These are phyloP conservation scores for Mrakia frigida DNA, from an alignment of 768 basidiomycete genomes.

Conservation along the genomic window DNA sequence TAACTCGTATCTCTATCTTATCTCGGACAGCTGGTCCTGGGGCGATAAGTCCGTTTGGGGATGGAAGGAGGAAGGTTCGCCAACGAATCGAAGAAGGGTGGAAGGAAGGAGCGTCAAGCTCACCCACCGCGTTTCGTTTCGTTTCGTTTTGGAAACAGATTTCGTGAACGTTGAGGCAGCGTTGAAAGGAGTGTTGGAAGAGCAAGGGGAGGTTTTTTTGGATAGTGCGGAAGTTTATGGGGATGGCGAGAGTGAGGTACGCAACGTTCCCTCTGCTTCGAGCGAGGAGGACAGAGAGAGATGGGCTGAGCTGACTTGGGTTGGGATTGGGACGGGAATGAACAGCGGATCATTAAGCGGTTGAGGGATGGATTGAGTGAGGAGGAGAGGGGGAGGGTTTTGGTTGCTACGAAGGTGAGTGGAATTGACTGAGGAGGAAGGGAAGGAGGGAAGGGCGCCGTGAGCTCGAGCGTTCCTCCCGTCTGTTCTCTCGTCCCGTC, in stretches of 20 bases:
- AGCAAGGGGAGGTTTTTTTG: conserved; percentile 23
- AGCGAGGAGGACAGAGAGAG: background rate
- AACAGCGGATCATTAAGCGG: conserved; percentile 23
- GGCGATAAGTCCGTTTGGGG: conserved; percentile 16
- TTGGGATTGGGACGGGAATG: background rate
- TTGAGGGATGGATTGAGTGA: background rate
- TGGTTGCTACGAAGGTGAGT: conserved; percentile 21
- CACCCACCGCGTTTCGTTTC: background rate
- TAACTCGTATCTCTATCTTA: too few relatives aligned
- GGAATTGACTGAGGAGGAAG: too few relatives aligned
- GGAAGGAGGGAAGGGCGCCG: too few relatives aligned
- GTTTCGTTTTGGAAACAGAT: background rate
- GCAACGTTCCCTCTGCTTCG: too few relatives aligned
- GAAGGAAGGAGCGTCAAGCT: background rate
- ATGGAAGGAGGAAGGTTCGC: conserved; percentile 11
- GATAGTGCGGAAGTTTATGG: conserved; percentile 22
- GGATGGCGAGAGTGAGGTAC: conserved; percentile 10
- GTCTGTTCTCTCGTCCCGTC: too few relatives aligned
- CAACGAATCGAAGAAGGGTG: too few relatives aligned
- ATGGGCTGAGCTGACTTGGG: background rate
- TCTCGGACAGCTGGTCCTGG: conserved; percentile 22
- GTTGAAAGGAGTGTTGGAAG: background rate
- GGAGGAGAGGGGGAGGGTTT: background rate
- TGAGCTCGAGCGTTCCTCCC: too few relatives aligned
- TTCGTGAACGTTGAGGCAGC: conserved; percentile 10